A percentile compares a stretch with the other conserved stretches of the same genome.
Conservation (phyloP, 208 protist species). For the Crithidia thermophila region DNA sequence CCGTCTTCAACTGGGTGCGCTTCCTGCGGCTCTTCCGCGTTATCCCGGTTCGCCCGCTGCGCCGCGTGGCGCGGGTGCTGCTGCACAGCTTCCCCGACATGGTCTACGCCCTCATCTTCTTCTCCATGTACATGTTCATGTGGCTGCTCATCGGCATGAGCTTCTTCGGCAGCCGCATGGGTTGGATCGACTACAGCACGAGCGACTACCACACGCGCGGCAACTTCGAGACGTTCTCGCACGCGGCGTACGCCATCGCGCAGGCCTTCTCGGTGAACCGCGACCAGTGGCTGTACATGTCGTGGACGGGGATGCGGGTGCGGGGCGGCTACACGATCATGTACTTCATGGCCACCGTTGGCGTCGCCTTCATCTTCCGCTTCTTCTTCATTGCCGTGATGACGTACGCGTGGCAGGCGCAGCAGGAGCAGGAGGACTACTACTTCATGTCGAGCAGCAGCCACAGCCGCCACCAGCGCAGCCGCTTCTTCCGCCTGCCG, state of each 20-base stretch:
- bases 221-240: conserved; percentile 83
- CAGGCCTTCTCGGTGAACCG: conserved; percentile 88
- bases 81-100: conserved; percentile 80
- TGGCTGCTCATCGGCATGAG: conserved; percentile 91
- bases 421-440: conserved; percentile 76
- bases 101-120: conserved; percentile 84
- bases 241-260: conserved; percentile 79
- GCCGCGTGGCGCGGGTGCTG: conserved; percentile 80
- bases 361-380: conserved; percentile 80
- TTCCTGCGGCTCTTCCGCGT: conserved; percentile 80
- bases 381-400: conserved; percentile 90
- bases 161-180: conserved; percentile 88
- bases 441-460: conserved; percentile 40
- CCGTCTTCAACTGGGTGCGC: conserved; percentile 90
- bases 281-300: conserved; percentile 87
- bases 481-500: conserved; percentile 44
- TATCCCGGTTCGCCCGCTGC: conserved; percentile 57
- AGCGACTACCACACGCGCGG: conserved; percentile 52
- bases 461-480: conserved; percentile 21
- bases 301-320: conserved; percentile 83
- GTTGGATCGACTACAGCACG: conserved; percentile 48
- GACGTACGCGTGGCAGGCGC: conserved; percentile 82
- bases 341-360: conserved; percentile 85
- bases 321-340: conserved; percentile 82
- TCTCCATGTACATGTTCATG: conserved; percentile 93